phyloP scores from a whole-genome alignment of 176 grass and related monocot genomes.

The Rhipidocladum racemiflorum region DNA sequence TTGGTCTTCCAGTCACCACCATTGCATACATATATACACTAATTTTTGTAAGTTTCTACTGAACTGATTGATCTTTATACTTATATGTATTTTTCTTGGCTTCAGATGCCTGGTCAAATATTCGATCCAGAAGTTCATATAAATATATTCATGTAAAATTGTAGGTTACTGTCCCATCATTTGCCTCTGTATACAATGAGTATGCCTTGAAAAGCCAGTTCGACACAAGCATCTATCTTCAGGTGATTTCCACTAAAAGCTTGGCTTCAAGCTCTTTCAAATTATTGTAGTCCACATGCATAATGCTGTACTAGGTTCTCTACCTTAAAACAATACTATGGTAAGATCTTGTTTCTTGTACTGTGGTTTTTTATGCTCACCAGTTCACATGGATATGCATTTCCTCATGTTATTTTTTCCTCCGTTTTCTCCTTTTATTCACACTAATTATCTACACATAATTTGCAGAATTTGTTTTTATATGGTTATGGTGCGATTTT shows the following conservation, averaged over 20 bases:
- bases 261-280: slow-evolving; percentile 3
- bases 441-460: slow-evolving; percentile 2
- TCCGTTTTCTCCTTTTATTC: neutral
- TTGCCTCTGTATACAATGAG: slow-evolving; percentile 97
- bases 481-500: slow-evolving; percentile 99
- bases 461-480: slow-evolving; percentile 91
- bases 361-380: neutral
- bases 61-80: slow-evolving; percentile 26
- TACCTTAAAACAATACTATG: neutral
- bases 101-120: slow-evolving; percentile 5
- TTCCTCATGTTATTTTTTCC: neutral
- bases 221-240: slow-evolving; percentile 95
- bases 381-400: slow-evolving; percentile 4
- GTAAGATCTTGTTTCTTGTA: neutral
- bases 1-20: slow-evolving; percentile 72
- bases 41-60: slow-evolving; percentile 88
- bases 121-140: neutral
- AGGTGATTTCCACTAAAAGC: slow-evolving; percentile 51
- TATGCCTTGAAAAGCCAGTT: slow-evolving; percentile 99
- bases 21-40: slow-evolving; percentile 89
- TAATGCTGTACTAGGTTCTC: neutral
- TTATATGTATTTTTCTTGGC: neutral
- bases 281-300: neutral
- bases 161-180: slow-evolving; percentile 89
- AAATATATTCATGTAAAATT: slow-evolving; percentile 30